Conservation (phyloP, 1,139 yeast species). For the Protomyces gravidus region DNA sequence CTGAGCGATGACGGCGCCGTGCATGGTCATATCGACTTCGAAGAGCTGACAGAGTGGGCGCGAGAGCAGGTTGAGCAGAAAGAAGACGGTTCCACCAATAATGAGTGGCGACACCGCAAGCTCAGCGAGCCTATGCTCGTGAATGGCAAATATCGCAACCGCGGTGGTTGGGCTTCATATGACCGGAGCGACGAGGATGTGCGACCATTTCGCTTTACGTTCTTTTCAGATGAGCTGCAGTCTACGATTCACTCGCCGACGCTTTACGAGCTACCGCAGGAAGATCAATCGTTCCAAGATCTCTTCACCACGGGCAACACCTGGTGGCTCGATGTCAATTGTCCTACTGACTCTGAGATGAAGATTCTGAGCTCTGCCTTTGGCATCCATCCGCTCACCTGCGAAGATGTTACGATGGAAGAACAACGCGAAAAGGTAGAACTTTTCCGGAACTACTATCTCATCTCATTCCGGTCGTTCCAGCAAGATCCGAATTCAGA, state of each 20-base stretch:
- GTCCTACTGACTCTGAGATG: constrained; percentile 97
- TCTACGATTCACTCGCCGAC: constrained; percentile 87
- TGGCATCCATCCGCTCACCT: constrained; percentile 91
- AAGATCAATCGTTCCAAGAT: constrained; percentile 51
- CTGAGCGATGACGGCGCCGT: constrained; percentile 25
- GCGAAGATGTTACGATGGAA: constrained; percentile 90
- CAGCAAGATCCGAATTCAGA: constrained; percentile 50
- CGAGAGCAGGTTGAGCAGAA: constrained; percentile 28
- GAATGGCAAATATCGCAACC: constrained; percentile 32
- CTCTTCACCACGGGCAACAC: constrained; percentile 42
- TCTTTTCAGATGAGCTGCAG: constrained; percentile 83
- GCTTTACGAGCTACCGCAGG: constrained; percentile 54
- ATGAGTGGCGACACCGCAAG: constrained; percentile 29
- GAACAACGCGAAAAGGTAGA: constrained; percentile 96
- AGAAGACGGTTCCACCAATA: constrained; percentile 32
- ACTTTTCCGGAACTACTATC: constrained; percentile 78
- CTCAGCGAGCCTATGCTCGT: constrained; percentile 33
- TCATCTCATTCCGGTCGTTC: constrained; percentile 89
- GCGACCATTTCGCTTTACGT: constrained; percentile 66
- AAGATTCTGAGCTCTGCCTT: constrained; percentile 84
- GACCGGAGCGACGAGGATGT: constrained; percentile 36
- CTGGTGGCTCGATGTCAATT: constrained; percentile 79
- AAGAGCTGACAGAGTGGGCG: constrained; percentile 28
- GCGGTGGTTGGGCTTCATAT: constrained; percentile 25
- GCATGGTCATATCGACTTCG: constrained; percentile 28